Conservation (phyloP, 805 yeast genomes). For the Candida peoriensis region DNA sequence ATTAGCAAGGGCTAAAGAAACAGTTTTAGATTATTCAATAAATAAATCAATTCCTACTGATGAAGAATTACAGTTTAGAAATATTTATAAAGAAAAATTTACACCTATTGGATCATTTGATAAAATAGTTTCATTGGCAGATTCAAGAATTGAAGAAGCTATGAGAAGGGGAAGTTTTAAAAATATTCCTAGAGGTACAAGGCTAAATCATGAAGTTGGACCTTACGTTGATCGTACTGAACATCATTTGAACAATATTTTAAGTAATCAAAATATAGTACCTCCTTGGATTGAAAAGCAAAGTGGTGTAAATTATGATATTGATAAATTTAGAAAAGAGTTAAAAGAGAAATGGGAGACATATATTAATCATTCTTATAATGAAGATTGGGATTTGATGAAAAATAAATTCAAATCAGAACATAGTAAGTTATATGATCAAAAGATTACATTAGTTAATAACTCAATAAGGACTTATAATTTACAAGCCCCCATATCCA, state of each 20-base stretch:
- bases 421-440: conserved; percentile 20
- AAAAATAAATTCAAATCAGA: conserved; percentile 12
- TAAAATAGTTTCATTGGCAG: conserved; percentile 62
- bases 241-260: conserved; percentile 72
- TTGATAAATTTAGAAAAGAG: conserved; percentile 41
- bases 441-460: conserved; percentile 38
- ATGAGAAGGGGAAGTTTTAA: conserved; percentile 64
- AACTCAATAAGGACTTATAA: conserved; percentile 52
- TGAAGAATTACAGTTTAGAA: conserved; percentile 44
- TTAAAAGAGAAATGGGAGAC: conserved; percentile 37
- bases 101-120: conserved; percentile 34
- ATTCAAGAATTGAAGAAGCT: conserved; percentile 71
- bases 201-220: conserved; percentile 39
- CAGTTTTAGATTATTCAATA: conserved; percentile 50
- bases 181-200: conserved; percentile 60
- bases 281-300: conserved; percentile 93
- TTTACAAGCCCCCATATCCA: conserved; percentile 56
- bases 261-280: conserved; percentile 67
- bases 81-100: conserved; percentile 59
- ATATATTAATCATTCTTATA: conserved; percentile 10
- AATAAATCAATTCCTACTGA: conserved; percentile 34
- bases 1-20: conserved; percentile 57
- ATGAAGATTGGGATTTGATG: conserved; percentile 10
- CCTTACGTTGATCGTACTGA: conserved; percentile 65
- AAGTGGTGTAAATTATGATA: conserved; percentile 44